Evolutionary conservation across 2,329 filamentous ascomycete genomes (phyloP).

Genomic region (Rasamsonia emersonii): DNA sequence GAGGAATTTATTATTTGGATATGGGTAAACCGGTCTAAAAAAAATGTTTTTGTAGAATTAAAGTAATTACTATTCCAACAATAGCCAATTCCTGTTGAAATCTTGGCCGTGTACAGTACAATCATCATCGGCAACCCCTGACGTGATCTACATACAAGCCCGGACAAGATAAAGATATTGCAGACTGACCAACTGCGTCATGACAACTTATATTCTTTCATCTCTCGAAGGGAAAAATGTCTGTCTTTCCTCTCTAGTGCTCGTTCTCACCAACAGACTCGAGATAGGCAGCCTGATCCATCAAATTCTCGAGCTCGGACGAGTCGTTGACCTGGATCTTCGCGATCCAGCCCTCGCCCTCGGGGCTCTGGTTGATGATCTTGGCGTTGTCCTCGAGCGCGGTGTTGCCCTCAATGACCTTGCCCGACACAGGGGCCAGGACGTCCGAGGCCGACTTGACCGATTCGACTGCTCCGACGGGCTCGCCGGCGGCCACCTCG

Average conservation of each 20-base stretch:
- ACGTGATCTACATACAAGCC: too few species aligned
- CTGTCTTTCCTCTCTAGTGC: too few species aligned
- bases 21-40: neutral
- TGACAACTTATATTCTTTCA: too few species aligned
- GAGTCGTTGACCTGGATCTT: slow-evolving; percentile 69
- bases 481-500: slow-evolving; percentile 65
- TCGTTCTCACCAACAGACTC: slow-evolving; percentile 53
- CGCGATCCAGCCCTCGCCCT: slow-evolving; percentile 88
- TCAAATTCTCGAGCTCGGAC: slow-evolving; percentile 63
- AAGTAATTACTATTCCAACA: too few species aligned
- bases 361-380: slow-evolving; percentile 81
- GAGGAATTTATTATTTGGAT: too few species aligned
- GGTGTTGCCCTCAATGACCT: slow-evolving; percentile 64
- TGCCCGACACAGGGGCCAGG: slow-evolving; percentile 75
- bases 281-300: slow-evolving; percentile 72
- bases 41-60: too few species aligned
- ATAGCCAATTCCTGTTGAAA: slow-evolving; percentile 15
- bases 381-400: slow-evolving; percentile 75
- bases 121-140: slow-evolving; percentile 7
- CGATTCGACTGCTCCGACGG: slow-evolving; percentile 90
- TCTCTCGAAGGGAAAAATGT: too few species aligned
- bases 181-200: too few species aligned
- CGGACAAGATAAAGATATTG: too few species aligned
- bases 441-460: slow-evolving; percentile 99
- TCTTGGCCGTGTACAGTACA: slow-evolving; percentile 11